Conservation (phyloP, 2,329 filamentous ascomycete species). For the Orbilia quercus region DNA sequence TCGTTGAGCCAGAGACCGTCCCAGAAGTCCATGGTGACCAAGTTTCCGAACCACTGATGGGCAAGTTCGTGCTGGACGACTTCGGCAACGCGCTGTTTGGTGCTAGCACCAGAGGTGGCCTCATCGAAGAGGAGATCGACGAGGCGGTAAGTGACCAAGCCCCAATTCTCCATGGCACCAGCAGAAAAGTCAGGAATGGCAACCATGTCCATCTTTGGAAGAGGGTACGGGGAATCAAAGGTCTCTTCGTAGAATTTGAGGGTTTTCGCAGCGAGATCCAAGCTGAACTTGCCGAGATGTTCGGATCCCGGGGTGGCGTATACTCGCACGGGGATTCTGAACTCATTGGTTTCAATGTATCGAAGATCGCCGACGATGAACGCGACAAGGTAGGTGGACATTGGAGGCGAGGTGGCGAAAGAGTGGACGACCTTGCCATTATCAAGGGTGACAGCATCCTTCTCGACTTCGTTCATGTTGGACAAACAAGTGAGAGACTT, state of each 20-base stretch:
- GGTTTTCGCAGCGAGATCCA: constrained; percentile 88
- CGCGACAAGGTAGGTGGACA: constrained; percentile 95
- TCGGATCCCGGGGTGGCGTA: constrained; percentile 90
- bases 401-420: constrained; percentile 90
- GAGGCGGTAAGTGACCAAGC: constrained; percentile 91
- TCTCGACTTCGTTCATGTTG: constrained; percentile 85
- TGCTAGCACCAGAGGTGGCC: constrained; percentile 86
- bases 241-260: constrained; percentile 95
- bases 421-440: constrained; percentile 83
- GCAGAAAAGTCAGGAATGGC: constrained; percentile 96
- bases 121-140: constrained; percentile 92
- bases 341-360: constrained; percentile 89
- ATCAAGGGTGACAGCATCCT: constrained; percentile 77
- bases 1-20: constrained; percentile 97
- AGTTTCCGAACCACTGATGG: constrained; percentile 97
- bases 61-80: constrained; percentile 96
- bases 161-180: constrained; percentile 99
- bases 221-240: constrained; percentile 85
- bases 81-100: constrained; percentile 92
- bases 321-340: constrained; percentile 92
- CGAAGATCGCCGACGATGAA: constrained; percentile 96
- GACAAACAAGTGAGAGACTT: constrained; percentile 90
- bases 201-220: constrained; percentile 96
- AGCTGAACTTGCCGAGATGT: constrained; percentile 88
- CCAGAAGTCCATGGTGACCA: constrained; percentile 99